Percentiles rank a stretch among this genome's conserved stretches.
Evolutionary conservation across 768 basidiomycete species (phyloP).

Genomic region (Naganishia randhawae): DNA sequence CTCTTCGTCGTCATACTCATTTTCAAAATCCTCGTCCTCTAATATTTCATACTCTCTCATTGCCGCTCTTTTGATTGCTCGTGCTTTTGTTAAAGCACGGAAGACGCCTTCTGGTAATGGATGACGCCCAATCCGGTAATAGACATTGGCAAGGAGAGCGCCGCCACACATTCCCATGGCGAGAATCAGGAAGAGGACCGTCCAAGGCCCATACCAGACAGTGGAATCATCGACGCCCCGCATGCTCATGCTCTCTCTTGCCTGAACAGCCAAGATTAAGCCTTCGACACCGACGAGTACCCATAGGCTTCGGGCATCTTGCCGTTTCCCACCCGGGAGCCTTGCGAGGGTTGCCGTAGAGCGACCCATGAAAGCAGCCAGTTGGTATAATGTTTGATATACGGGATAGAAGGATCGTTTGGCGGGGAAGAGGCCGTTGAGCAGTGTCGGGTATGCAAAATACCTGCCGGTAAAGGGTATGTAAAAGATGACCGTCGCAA

Average conservation of each 20-base stretch:
- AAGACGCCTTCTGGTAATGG: constrained; percentile 23
- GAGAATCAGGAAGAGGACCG: constrained; percentile 19
- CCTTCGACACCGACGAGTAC: constrained; percentile 24
- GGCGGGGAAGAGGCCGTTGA: constrained; percentile 29
- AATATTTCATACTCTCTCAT: constrained; percentile 19
- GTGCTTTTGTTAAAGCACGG: constrained; percentile 17
- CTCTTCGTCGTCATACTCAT: constrained; percentile 21
- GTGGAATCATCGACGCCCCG: constrained; percentile 20
- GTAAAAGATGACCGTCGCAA: constrained; percentile 30
- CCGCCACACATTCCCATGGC: constrained; percentile 22
- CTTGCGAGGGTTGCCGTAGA: constrained; percentile 25
- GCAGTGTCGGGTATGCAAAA: constrained; percentile 23
- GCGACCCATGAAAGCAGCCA: constrained; percentile 27
- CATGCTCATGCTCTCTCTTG: constrained; percentile 24
- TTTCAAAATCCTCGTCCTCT: constrained; percentile 17
- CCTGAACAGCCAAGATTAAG: constrained; percentile 14
- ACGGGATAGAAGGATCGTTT: constrained; percentile 28
- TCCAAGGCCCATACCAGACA: constrained; percentile 24
- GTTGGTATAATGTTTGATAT: constrained; percentile 27
- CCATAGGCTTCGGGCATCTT: constrained; percentile 23
- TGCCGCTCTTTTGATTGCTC: constrained; percentile 18
- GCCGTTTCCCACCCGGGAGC: constrained; percentile 26
- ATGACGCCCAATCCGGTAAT: constrained; percentile 25
- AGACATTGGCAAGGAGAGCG: constrained; percentile 6
- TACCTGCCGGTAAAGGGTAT: constrained; percentile 21